A percentile compares a stretch with the other conserved stretches of the same genome.
Evolutionary conservation across 768 basidiomycete species (phyloP).

Genomic region (Tephrocybe sp.): DNA sequence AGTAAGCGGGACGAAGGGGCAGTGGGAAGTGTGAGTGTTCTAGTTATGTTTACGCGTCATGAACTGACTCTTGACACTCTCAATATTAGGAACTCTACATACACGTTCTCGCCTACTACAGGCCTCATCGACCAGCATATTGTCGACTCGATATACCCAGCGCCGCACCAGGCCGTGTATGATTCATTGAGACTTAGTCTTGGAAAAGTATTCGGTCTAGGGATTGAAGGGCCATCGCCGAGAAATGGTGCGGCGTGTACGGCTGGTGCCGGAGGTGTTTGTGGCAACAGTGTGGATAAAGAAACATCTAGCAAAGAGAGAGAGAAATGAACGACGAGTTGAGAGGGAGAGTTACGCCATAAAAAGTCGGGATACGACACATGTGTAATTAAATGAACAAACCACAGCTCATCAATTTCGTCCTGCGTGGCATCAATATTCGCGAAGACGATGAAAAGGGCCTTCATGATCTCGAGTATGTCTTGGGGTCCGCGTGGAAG

Average conservation of each 20-base stretch:
- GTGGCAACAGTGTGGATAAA: no score
- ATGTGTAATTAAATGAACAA: no score
- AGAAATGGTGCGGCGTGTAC: not conserved
- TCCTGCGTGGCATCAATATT: not conserved
- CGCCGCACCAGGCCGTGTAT: constrained; percentile 71
- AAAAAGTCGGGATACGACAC: no score
- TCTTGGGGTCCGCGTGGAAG: not conserved
- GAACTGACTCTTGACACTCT: not conserved
- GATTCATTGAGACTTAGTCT: constrained; percentile 51
- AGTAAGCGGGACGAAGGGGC: constrained; percentile 59
- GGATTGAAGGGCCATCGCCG: not conserved
- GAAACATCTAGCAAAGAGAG: no score
- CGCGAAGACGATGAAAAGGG: not conserved
- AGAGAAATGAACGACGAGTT: no score
- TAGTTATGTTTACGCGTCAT: not conserved
- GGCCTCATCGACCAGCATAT: constrained; percentile 66
- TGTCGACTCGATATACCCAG: constrained; percentile 77
- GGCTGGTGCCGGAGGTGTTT: not conserved
- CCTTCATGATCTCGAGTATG: not conserved
- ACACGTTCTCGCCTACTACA: constrained; percentile 66
- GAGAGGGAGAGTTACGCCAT: no score
- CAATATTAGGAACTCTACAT: constrained; percentile 70
- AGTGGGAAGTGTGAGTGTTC: constrained; percentile 72
- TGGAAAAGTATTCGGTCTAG: constrained; percentile 36
- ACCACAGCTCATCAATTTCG: no score